Conservation (phyloP, 805 yeast species). For the Ogataea dorogensis region DNA sequence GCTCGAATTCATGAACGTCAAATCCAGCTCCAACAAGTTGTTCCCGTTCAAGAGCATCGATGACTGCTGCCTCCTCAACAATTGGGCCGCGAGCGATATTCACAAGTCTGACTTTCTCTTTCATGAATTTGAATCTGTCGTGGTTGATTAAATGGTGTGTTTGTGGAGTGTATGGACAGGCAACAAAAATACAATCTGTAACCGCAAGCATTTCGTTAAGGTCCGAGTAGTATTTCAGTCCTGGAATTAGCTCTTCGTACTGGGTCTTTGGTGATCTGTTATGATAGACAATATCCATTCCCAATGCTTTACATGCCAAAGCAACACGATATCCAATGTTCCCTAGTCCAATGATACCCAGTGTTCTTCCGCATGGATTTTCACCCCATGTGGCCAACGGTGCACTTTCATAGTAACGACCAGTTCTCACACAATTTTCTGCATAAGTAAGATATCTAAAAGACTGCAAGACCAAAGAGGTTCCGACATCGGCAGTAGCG, state of each 20-base stretch:
- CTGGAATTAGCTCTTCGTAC: slow-evolving; percentile 34
- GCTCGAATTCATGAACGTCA: slow-evolving; percentile 44
- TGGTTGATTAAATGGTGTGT: slow-evolving; percentile 38
- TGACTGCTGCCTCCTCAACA: slow-evolving; percentile 39
- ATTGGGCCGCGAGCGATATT: slow-evolving; percentile 43
- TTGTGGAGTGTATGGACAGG: slow-evolving; percentile 39
- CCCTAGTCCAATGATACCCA: slow-evolving; percentile 49
- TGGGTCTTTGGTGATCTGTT: slow-evolving; percentile 35
- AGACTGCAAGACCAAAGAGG: slow-evolving; percentile 32
- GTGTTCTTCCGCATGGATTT: slow-evolving; percentile 41
- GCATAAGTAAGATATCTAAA: slow-evolving; percentile 39
- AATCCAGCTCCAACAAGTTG: slow-evolving; percentile 43
- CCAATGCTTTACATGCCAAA: slow-evolving; percentile 40
- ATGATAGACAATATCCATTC: slow-evolving; percentile 43
- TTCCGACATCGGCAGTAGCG: slow-evolving; percentile 42
- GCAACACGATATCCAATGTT: slow-evolving; percentile 46
- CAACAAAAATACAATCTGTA: slow-evolving; percentile 35
- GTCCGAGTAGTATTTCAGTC: slow-evolving; percentile 28
- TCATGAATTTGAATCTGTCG: slow-evolving; percentile 32
- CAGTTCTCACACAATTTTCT: slow-evolving; percentile 38
- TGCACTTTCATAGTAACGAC: slow-evolving; percentile 34
- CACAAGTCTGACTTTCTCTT: slow-evolving; percentile 30
- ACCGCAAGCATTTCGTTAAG: slow-evolving; percentile 29
- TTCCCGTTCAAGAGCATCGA: slow-evolving; percentile 41
- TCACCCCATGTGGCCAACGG: slow-evolving; percentile 35